Conservation (phyloP, 139 green algal species). For the Penium margaritaceum region DNA sequence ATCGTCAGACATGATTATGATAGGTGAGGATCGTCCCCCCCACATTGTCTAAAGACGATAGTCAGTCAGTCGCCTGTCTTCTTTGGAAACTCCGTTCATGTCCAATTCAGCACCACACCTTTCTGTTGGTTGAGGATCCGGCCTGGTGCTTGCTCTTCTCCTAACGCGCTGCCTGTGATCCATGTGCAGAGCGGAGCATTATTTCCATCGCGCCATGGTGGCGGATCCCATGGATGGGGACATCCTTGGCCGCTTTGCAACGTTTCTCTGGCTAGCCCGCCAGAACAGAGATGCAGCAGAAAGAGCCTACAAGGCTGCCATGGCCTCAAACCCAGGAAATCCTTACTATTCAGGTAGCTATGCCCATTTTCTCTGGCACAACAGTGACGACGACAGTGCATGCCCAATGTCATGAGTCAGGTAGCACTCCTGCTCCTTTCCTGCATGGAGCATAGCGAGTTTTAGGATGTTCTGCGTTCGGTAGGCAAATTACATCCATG, state of each 20-base stretch:
- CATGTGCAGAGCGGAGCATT: slow-evolving; percentile 5
- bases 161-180: not conserved
- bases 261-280: slow-evolving; percentile 19
- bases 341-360: slow-evolving; percentile 28
- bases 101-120: not conserved
- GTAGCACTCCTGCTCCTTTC: no score
- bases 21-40: slow-evolving; percentile 1
- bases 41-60: not conserved
- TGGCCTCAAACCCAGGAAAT: slow-evolving; percentile 17
- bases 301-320: slow-evolving; percentile 7
- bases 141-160: not conserved
- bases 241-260: slow-evolving; percentile 15
- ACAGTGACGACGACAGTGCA: slow-evolving; percentile 9
- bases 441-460: no score
- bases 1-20: not conserved
- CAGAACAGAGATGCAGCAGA: not conserved
- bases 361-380: slow-evolving; percentile 33
- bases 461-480: no score
- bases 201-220: slow-evolving; percentile 14
- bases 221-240: slow-evolving; percentile 10
- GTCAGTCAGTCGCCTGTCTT: not conserved
- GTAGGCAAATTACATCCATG: no score
- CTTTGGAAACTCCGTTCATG: not conserved
- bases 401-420: no score
- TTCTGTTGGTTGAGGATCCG: not conserved